Evolutionary conservation across 768 basidiomycete genomes (phyloP), one percentile per base, ranked within the genome.

Genomic region (Pleurotus ostreatus): DNA sequence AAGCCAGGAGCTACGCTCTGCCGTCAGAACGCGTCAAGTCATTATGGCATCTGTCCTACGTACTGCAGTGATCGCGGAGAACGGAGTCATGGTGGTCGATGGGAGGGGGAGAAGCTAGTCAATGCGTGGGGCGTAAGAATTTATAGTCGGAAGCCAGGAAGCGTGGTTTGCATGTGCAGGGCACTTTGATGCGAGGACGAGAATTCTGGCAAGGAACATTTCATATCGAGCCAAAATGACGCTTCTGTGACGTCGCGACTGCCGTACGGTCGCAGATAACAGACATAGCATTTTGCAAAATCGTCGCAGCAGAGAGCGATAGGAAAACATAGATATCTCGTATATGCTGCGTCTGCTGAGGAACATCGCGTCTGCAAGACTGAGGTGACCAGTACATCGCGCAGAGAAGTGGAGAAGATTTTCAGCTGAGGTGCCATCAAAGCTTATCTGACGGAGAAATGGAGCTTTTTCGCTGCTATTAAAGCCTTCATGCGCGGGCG

Each of bases 1-100:
- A 51, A 26, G 61, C 41, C n/a, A 63, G 37, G 51, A 63, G 37
- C 47, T 63, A 25, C 20, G 13, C 11, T n/a, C 22, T 53, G 39
- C 20, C 22, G 23, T 20, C 18, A 38, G 38, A 4, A 41, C 39
- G 11, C 51, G 16, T 53, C 51, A 16, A 34, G 9, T 9, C 30
- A 11, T 34, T 34, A 34, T 34, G 30, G 30, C 30, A 34, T 34
- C 11, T 34, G 23, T 34, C 30, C 9, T 41, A n/a, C 51, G 11
- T 41, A 53, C 51, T 18, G 16, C 18, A 22, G 39, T 30, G 39
- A 41, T 25, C n/a, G 22, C 37, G 16, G 51, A 23, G 38, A 41
- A 38, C 9, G n/a, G 7, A 22, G 37, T 20, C 51, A 53, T 16
- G 22, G 23, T 53, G 39, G 34, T 39, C 51, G 39, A 11, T 34